Percentiles rank a stretch among this genome's conserved stretches.
Conservation (phyloP, 345 rosid species). For the Hevea brasiliensis region DNA sequence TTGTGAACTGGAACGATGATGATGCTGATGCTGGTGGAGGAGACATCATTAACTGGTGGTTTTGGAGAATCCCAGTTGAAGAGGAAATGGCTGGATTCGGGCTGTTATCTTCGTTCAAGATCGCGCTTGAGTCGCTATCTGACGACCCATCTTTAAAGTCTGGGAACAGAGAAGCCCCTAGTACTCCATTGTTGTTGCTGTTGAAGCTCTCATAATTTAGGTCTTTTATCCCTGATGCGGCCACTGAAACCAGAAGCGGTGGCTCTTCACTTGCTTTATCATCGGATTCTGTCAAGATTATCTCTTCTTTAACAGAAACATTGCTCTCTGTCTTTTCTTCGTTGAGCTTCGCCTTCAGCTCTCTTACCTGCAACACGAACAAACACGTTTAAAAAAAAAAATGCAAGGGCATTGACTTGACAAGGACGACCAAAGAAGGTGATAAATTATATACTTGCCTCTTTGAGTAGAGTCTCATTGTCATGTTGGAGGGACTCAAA, state of each 20-base stretch:
- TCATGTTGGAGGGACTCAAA: conserved; percentile 69
- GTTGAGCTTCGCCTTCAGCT: conserved; percentile 66
- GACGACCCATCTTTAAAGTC: conserved; percentile 75
- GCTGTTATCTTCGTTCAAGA: conserved; percentile 74
- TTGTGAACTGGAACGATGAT: conserved; percentile 16
- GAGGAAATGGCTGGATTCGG: conserved; percentile 52
- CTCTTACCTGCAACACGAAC: conserved; percentile 51
- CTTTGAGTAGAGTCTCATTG: conserved; percentile 73
- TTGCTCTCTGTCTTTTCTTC: conserved; percentile 60
- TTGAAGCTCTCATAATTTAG: conserved; percentile 50
- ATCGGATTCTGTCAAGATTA: conserved; percentile 40
- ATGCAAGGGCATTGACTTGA: neutral
- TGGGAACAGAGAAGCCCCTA: conserved; percentile 38
- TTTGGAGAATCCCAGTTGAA: conserved; percentile 37
- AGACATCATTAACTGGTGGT: conserved; percentile 35
- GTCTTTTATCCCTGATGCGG: conserved; percentile 29
- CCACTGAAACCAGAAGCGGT: conserved; percentile 28
- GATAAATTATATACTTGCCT: conserved; percentile 50
- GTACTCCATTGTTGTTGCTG: conserved; percentile 15
- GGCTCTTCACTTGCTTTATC: conserved; percentile 22
- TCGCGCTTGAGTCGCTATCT: conserved; percentile 86
- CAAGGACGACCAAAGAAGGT: neutral
- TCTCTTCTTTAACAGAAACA: conserved; percentile 65
- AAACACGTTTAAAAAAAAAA: neutral
- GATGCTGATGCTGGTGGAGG: conserved; percentile 24